Base-by-base conservation (phyloP, 2,329 filamentous ascomycete genomes). In the Parafenestella ontariensis region DNA sequence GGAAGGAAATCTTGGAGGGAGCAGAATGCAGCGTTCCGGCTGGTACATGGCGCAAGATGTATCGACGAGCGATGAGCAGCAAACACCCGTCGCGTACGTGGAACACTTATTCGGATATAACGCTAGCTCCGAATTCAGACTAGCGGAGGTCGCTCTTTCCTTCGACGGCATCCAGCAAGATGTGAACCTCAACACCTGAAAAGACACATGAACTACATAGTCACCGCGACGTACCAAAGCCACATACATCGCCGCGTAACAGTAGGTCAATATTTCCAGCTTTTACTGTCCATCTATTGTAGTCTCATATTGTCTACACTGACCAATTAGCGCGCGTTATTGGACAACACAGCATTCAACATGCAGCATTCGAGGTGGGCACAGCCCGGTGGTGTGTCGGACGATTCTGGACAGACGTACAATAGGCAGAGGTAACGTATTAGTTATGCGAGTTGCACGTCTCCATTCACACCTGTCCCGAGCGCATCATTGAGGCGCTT, bases 321-420 rank as follows among this genome's bases (percentile, higher is more conserved):
- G 43, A 45, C 56, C 49, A 49, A 45, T 57, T 46, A 56, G 24
- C 40, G 28, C 53, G 45, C 37, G 52, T 39, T 24, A 7, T 18
- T 39, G 20, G n/a, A n/a, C n/a, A n/a, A n/a, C 31, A 29, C 23
- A n/a, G 13, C n/a, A 31, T 33, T 46, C 45, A 48, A 34, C 5
- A 68, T 68, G 62, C 57, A 61, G 21, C 17, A 48, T 21, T 68
- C 65, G 26, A 55, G 4, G 46, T 69, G 59, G 59, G 60, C 66
- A 11, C 45, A 55, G 36, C 29, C 52, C 17, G 43, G 40, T 24
- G 41, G 17, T 40, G 24, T 41, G 15, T 39, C 43, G 10, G 28
- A 28, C 18, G 23, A 46, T 23, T 42, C 42, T 33, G 42, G 39
- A 15, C 44, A 53, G 18, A 46, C 33, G 47, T 55, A 42, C 45